A percentile compares a stretch with the other conserved stretches of the same genome.
These are phyloP conservation scores for Neospermospora avenae DNA, from an alignment of 2,329 filamentous ascomycete genomes.

Conservation along the genomic window DNA sequence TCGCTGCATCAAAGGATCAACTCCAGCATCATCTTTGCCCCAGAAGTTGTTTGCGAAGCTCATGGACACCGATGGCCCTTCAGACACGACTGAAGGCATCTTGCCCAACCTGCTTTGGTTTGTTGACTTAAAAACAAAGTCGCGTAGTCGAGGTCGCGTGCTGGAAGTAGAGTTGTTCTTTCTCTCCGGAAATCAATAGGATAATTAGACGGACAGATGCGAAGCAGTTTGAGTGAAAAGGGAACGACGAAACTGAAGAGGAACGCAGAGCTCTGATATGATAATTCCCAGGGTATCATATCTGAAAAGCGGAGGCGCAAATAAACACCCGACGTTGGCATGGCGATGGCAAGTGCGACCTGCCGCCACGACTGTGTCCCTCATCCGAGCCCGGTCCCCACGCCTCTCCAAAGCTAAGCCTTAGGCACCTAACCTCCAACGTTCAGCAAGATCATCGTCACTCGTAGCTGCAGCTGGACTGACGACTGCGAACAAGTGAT, in stretches of 20 bases:
- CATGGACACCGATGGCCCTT: conserved; percentile 37
- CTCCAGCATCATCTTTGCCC: conserved; percentile 98
- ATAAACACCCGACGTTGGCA: conserved; percentile 4
- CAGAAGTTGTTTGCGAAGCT: conserved; percentile 96
- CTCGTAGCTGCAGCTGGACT: neutral
- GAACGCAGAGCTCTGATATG: conserved; percentile 12
- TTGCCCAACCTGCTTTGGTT: conserved; percentile 2
- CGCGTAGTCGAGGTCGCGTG: neutral
- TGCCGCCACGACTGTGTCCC: too few species aligned
- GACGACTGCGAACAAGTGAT: neutral
- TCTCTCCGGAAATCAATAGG: neutral
- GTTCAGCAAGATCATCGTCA: neutral
- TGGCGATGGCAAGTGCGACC: neutral
- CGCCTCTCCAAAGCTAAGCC: too few species aligned
- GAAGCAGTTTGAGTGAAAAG: conserved; percentile 3
- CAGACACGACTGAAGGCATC: conserved; percentile 21
- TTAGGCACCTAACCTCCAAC: neutral
- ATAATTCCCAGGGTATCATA: conserved; percentile 9
- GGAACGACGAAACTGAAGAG: conserved; percentile 8
- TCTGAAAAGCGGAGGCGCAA: conserved; percentile 1
- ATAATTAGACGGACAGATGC: neutral
- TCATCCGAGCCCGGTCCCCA: neutral
- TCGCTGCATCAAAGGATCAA: conserved; percentile 84
- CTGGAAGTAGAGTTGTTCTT: neutral
- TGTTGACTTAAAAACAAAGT: neutral